Base-by-base conservation (phyloP, 768 basidiomycete species). In the Rhodotorula diobovata region DNA sequence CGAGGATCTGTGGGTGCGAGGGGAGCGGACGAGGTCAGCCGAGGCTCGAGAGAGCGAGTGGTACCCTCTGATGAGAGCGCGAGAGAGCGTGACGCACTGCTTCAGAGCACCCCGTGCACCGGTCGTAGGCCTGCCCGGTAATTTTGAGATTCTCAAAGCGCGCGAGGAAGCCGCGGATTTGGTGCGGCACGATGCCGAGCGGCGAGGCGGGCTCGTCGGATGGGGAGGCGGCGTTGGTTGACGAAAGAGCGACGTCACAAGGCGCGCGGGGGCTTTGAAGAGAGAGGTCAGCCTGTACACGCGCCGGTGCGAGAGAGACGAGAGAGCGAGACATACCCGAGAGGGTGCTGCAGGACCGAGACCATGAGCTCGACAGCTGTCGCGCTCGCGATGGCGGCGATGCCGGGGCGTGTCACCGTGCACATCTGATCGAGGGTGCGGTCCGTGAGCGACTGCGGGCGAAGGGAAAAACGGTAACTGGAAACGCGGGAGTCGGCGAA, bases 381-480 rank as follows among this genome's bases (percentile, higher is more conserved):
- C 1, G 94, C 89, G 4, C 90, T 87, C 0, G 96, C 96, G 62
- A 97, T 92, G 0, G 92, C 87, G 0, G 95, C 96, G 4, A 98
- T 84, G 0, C 95, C 95, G 0, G 96, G 96, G 32, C 96, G 84
- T 0, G 95, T 97, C 39, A 99, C 96, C 1, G 96, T 98, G 79
- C 96, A 99, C 95, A 97, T 97, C 80, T 98, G 95, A 80, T 98
- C 96, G 23, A 98, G 85, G 9, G 94, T 95, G 53, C 93, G 85
- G 79, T 98, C 95, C 1, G 90, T 89, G 54, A 90, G 80, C 11
- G 61, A 62, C 70, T 71, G 55, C 16, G 9, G 4, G 25, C 7
- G 41, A 15, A n/a, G n/a, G n/a, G n/a, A n/a, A n/a, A n/a, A n/a
- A n/a, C n/a, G n/a, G n/a, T n/a, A n/a, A n/a, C n/a, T n/a, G n/a